Base-by-base conservation (phyloP, 495 filamentous ascomycete species). In the Neurospora sp. region DNA sequence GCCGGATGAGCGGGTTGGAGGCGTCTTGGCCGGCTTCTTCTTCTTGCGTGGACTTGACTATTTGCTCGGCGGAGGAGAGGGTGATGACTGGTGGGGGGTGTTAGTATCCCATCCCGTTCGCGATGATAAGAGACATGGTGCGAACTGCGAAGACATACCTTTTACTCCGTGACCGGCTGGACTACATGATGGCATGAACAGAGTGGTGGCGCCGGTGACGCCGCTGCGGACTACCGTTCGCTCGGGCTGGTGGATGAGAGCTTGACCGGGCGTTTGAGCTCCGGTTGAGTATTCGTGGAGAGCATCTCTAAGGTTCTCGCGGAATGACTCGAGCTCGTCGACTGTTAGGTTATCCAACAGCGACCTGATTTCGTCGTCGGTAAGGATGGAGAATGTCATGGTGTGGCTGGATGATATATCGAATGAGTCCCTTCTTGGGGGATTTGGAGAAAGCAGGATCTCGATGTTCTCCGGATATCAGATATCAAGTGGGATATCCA, bases 161-260 rank as follows among this genome's bases (percentile, higher is more conserved):
- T 88, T 88, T 71, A 88, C 79, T 18, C 83, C 86, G 70, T 86
- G 81, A 20, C 86, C 85, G 1, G 77, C 69, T 0, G 83, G 76
- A 71, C 82, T 85, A 31, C 83, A 88, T 3, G 93, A 93, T 5
- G 96, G 96, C 96, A 98, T 99, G 80, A 97, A 96, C 39, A 98
- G 85, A 0, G 93, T 97, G 4, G 92, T 96, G 54, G 89, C 88
- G 44, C 93, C 91, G 84, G 93, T 91, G 27, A 83, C 86, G 4
- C 86, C 71, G 39, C 87, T 83, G 60, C 89, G 88, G 69, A 95
- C 87, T 0, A 90, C 87, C 0, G 92, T 92, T 69, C 95, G 88
- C 72, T 89, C 88, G 0, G 95, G 95, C 78, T 97, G 93, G 72
- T 93, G 91, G 39, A 87, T 84, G 4, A 88, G 69, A 37, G 78